Conservation (phyloP, 495 filamentous ascomycete species). For the Aspergillus steynii region DNA sequence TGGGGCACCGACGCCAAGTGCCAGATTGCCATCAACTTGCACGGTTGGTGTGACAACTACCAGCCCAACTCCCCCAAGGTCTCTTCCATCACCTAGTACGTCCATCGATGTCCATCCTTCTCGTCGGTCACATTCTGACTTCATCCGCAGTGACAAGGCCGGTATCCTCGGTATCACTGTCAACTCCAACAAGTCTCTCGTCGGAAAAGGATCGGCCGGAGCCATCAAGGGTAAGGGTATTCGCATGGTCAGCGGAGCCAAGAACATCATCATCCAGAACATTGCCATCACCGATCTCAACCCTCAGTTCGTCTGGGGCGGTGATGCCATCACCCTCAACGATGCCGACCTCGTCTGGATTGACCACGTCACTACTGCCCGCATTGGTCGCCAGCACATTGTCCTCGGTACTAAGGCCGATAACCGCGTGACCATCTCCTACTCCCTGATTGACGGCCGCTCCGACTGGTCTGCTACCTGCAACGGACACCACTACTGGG, state of each 20-base stretch:
- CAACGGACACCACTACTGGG: constrained; percentile 48
- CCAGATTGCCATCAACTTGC: constrained; percentile 53
- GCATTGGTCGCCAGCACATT: constrained; percentile 45
- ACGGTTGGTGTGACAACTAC: constrained; percentile 45
- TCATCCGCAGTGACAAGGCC: constrained; percentile 30
- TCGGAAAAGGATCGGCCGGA: constrained; percentile 39
- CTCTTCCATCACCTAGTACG: not conserved
- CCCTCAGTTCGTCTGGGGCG: constrained; percentile 49
- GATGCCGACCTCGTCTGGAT: constrained; percentile 45
- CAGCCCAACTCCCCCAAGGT: constrained; percentile 25
- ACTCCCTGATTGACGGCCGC: constrained; percentile 42
- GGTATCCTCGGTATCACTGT: constrained; percentile 41
- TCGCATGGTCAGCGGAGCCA: constrained; percentile 39
- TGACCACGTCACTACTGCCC: constrained; percentile 46
- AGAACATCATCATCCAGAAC: constrained; percentile 52
- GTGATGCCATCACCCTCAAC: constrained; percentile 45
- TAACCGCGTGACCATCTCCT: constrained; percentile 45
- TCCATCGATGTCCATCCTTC: too few relatives aligned
- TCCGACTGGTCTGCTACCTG: constrained; percentile 42
- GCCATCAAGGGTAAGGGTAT: constrained; percentile 48
- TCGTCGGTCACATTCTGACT: too few relatives aligned
- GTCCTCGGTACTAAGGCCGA: constrained; percentile 38
- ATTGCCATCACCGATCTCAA: constrained; percentile 48
- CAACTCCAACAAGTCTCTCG: constrained; percentile 43
- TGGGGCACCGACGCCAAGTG: constrained; percentile 42